Conservation (phyloP, 768 basidiomycete genomes). For the Amanita thiersii region DNA sequence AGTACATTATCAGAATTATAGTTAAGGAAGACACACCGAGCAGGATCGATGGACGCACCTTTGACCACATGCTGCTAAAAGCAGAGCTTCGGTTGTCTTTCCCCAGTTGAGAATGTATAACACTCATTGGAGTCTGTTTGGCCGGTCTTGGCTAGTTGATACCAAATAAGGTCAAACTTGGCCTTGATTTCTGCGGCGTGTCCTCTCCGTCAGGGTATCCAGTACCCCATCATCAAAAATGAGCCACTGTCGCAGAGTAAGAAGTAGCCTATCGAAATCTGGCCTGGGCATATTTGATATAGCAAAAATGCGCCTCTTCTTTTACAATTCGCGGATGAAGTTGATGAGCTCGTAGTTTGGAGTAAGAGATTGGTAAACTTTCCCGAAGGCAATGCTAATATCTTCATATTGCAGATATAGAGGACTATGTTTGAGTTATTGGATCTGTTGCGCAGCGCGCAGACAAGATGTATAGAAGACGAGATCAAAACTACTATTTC, state of each 20-base stretch:
- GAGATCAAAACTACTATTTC: too few species aligned
- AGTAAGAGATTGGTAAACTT: slow-evolving; percentile 39
- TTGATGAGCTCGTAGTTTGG: slow-evolving; percentile 35
- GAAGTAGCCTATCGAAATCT: slow-evolving; percentile 38
- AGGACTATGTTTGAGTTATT: slow-evolving; percentile 85
- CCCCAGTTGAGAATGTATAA: slow-evolving; percentile 44
- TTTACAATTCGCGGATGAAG: slow-evolving; percentile 38
- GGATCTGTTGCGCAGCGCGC: too few species aligned
- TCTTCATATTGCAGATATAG: slow-evolving; percentile 55
- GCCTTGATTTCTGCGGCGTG: too few species aligned
- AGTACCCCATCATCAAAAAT: slow-evolving; percentile 41
- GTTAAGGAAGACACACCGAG: slow-evolving; percentile 45
- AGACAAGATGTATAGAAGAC: too few species aligned
- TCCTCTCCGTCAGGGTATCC: too few species aligned
- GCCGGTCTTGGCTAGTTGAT: too few species aligned
- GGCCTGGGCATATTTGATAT: slow-evolving; percentile 54
- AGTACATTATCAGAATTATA: slow-evolving; percentile 54
- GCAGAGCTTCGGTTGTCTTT: slow-evolving; percentile 48
- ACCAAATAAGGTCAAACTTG: too few species aligned
- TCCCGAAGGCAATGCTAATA: slow-evolving; percentile 34
- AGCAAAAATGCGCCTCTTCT: slow-evolving; percentile 35
- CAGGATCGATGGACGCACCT: slow-evolving; percentile 35
- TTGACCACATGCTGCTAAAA: slow-evolving; percentile 43
- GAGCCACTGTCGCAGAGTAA: slow-evolving; percentile 38
- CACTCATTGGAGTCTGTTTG: too few species aligned